Evolutionary conservation across 2,329 filamentous ascomycete species (phyloP), one percentile per base, ranked within the genome.

Genomic region (Thielaviopsis musarum): DNA sequence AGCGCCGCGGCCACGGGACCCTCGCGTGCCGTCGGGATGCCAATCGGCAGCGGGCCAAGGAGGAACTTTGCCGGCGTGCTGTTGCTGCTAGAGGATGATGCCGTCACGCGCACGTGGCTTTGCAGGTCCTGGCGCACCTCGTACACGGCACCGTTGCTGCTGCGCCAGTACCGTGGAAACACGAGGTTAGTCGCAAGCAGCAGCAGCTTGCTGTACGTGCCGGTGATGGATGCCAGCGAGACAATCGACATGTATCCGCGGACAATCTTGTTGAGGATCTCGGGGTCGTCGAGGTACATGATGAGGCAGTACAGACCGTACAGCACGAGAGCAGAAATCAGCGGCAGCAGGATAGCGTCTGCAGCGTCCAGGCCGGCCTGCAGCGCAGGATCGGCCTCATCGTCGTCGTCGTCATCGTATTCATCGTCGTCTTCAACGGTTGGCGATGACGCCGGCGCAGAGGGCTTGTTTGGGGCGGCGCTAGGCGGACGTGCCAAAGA

Each of bases 281-380:
- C 77, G 0, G 90, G 84, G 66, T 95, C 88, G 64, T 91, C 77
- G 59, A 96, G 80, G 79, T 85, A 93, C 69, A 94, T 89, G 68
- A 97, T 89, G 62, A 95, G 75, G 66, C 91, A 84, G 73, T 97
- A 97, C 13, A 97, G 76, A 5, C 82, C 82, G 51, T 83, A 77
- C 9, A 97, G 79, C 1, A 85, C 82, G 10, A 75, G 67, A 1
- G 83, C 88, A 5, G 90, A 91, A 59, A 90, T 75, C 34, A 96
- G 65, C 1, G 91, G 93, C 63, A 96, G 87, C 66, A 94, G 70
- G 64, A 97, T 80, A 54, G 89, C 91, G 70, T 97, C 91, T 0
- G 80, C 83, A 1, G 87, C 83, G 45, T 58, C 41, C 38, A 61
- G 52, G 13, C 59, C 56, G 15, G 59, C 57, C 60, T 72, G 70